Evolutionary conservation across 495 filamentous ascomycete genomes (phyloP).

Genomic region (Neurospora tetraspora): DNA sequence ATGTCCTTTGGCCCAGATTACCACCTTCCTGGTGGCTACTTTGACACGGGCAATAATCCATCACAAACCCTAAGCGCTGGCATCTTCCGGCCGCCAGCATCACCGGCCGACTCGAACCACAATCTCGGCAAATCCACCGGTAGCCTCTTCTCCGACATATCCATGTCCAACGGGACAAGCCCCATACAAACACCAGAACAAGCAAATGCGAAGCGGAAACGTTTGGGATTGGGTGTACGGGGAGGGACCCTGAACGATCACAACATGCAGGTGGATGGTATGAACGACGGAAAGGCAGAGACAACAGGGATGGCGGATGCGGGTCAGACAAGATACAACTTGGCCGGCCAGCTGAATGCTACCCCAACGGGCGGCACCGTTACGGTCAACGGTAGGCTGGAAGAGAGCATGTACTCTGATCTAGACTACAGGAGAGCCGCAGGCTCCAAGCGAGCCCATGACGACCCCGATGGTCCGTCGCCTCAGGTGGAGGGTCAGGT

Average conservation of each 20-base stretch:
- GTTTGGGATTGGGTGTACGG: slow-evolving; percentile 13
- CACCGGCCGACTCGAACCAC: slow-evolving; percentile 52
- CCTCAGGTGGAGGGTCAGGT: neutral
- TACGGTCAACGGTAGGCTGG: slow-evolving; percentile 35
- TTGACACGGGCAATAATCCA: slow-evolving; percentile 29
- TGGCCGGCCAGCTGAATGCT: slow-evolving; percentile 53
- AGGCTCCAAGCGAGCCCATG: slow-evolving; percentile 24
- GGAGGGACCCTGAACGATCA: slow-evolving; percentile 24
- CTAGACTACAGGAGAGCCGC: slow-evolving; percentile 41
- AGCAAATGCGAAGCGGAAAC: slow-evolving; percentile 32
- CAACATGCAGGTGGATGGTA: slow-evolving; percentile 22
- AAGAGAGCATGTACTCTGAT: slow-evolving; percentile 45
- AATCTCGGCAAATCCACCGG: slow-evolving; percentile 46
- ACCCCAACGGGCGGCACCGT: slow-evolving; percentile 43
- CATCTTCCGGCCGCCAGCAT: slow-evolving; percentile 61
- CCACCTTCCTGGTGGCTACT: slow-evolving; percentile 40
- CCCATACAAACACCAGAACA: neutral
- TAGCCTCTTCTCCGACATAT: slow-evolving; percentile 36
- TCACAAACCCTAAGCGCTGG: slow-evolving; percentile 38
- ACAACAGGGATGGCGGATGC: slow-evolving; percentile 12
- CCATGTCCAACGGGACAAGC: slow-evolving; percentile 16
- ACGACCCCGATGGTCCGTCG: slow-evolving; percentile 19
- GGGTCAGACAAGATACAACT: slow-evolving; percentile 26
- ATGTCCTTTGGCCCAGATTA: slow-evolving; percentile 35
- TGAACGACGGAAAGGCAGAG: slow-evolving; percentile 12